Conservation (phyloP, 1,284 basidiomycete genomes). For the Ganoderma sinense region DNA sequence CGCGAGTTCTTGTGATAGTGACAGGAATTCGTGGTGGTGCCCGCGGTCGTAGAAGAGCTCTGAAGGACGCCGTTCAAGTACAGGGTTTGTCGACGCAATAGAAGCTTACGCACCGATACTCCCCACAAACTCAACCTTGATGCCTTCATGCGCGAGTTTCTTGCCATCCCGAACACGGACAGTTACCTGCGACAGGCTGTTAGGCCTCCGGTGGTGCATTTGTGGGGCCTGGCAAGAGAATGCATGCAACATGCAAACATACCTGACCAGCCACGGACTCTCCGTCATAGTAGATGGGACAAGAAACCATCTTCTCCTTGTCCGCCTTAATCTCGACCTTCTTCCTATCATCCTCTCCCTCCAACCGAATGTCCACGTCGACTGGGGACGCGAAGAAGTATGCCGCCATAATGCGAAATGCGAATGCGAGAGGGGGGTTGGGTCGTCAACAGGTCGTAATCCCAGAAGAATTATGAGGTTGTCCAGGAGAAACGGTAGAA, state of each 20-base stretch:
- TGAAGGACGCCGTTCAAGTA: conserved; percentile 41
- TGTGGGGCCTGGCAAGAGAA: background rate
- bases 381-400: conserved; percentile 94
- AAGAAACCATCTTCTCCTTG: conserved; percentile 83
- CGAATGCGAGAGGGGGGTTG: background rate
- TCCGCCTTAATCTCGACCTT: conserved; percentile 79
- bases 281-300: conserved; percentile 96
- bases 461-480: background rate
- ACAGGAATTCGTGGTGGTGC: conserved; percentile 98
- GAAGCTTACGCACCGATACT: conserved; percentile 79
- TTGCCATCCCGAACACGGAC: conserved; percentile 95
- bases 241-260: conserved; percentile 39
- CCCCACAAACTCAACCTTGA: conserved; percentile 97
- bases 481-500: background rate
- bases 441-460: background rate
- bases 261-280: conserved; percentile 91
- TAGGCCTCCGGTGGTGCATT: background rate
- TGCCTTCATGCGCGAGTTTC: conserved; percentile 94
- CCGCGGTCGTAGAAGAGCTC: conserved; percentile 97
- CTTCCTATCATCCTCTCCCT: conserved; percentile 88
- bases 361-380: conserved; percentile 90
- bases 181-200: conserved; percentile 64
- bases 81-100: background rate
- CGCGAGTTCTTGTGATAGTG: conserved; percentile 93
- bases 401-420: conserved; percentile 70